Conservation (phyloP, 169 alveolate species). For the Eimeria brunetti region DNA sequence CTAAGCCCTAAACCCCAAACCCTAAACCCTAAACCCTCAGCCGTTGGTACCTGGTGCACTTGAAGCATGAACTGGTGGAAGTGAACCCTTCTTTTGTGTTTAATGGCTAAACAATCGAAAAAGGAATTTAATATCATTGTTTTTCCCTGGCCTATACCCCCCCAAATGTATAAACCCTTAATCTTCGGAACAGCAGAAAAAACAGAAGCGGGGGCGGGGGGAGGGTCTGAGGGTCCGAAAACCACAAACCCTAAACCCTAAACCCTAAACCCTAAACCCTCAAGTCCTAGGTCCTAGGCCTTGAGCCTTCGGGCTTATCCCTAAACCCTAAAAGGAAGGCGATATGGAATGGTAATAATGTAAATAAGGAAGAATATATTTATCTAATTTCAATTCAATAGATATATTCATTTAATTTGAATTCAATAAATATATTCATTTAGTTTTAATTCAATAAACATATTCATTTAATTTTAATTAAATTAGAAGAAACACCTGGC, state of each 20-base stretch:
- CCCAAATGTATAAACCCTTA: slow-evolving; percentile 88
- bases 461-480: too few species aligned
- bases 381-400: too few species aligned
- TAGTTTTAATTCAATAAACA: too few species aligned
- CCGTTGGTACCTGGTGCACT: slow-evolving; percentile 71
- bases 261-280: neutral
- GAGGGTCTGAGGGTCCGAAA: neutral
- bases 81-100: slow-evolving; percentile 86
- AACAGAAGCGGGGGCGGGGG: too few species aligned
- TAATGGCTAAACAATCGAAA: slow-evolving; percentile 83
- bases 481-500: too few species aligned
- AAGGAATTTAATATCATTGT: slow-evolving; percentile 91
- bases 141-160: slow-evolving; percentile 93
- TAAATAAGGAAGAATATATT: too few species aligned
- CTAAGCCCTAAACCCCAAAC: slow-evolving; percentile 2
- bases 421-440: too few species aligned
- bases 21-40: neutral
- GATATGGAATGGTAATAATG: too few species aligned
- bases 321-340: too few species aligned
- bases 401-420: too few species aligned
- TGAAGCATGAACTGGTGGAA: slow-evolving; percentile 90
- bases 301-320: too few species aligned
- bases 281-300: too few species aligned
- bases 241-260: neutral
- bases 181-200: slow-evolving; percentile 3